phyloP scores from a whole-genome alignment of 2,329 filamentous ascomycete genomes.

The Ilyonectria sp. region DNA sequence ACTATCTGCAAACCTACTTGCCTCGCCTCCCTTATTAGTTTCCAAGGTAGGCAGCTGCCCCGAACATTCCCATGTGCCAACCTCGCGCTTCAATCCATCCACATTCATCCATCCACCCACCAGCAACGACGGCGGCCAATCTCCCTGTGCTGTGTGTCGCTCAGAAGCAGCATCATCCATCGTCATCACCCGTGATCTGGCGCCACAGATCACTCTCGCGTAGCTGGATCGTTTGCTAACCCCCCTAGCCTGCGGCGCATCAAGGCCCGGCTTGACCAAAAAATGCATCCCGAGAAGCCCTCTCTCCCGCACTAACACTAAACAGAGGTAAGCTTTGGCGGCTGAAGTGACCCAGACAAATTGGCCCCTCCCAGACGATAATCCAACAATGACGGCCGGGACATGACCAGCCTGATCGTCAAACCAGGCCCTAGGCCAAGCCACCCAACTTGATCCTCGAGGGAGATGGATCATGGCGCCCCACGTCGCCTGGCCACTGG shows the following conservation, averaged over 20 bases:
- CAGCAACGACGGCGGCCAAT: constrained; percentile 5
- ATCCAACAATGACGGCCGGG: constrained; percentile 18
- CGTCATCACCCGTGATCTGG: constrained; percentile 17
- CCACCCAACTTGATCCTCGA: constrained; percentile 17
- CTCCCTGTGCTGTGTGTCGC: not conserved
- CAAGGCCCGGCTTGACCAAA: constrained; percentile 16
- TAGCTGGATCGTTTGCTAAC: constrained; percentile 12
- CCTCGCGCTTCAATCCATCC: not conserved
- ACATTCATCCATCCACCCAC: not conserved
- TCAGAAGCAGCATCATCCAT: constrained; percentile 22
- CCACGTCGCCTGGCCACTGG: constrained; percentile 24
- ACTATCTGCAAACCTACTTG: not conserved
- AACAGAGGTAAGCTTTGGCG: constrained; percentile 33
- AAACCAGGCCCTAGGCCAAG: constrained; percentile 22
- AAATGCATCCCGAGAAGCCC: constrained; percentile 21
- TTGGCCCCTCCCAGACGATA: constrained; percentile 15
- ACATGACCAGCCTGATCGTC: constrained; percentile 29
- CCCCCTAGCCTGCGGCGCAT: constrained; percentile 5
- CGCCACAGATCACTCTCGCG: constrained; percentile 14
- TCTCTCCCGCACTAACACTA: constrained; percentile 29
- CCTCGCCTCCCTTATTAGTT: not conserved
- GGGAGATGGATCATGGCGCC: constrained; percentile 25
- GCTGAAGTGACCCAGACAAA: constrained; percentile 31
- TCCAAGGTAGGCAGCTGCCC: not conserved
- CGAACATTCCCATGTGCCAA: not conserved